Evolutionary conservation across 768 basidiomycete species (phyloP), one percentile per base, ranked within the genome.

Genomic region (Amanita pallidorosea): DNA sequence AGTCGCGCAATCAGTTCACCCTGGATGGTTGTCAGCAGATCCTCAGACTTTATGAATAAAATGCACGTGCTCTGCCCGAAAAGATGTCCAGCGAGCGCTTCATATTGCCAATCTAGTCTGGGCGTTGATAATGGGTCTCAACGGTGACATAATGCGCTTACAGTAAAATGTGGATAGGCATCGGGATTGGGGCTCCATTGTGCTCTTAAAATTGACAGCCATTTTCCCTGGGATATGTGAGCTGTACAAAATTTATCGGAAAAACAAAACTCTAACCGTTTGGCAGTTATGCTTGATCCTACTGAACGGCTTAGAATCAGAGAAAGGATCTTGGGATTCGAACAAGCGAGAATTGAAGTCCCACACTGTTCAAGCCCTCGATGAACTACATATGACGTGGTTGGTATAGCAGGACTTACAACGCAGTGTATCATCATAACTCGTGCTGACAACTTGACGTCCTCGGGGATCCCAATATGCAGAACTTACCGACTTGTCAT

Each of bases 391-490:
- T 17, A 36, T 22, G 29, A 13, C 43, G 42, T 11, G 31, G 42
- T 12, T 27, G 15, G 6, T 15, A 25, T 11, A 17, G 11, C 22
- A 27, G 9, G 37, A 72, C 83, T 57, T 59, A 90, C 89, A 57
- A 58, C 86, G 72, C 33, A 92, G 55, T 2, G 74, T 76, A 65
- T 92, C 82, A 56, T 92, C 89, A 56, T 92, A 92, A 61, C 83
- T 82, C 4, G 89, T 92, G 63, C 86, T 89, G 44, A 91, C 81
- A 53, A 92, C 81, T 47, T 77, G 72, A 23, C 85, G 76, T 3
- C 89, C 89, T 51, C 82, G 71, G 2, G 88, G 79, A 63, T 91
- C 88, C 89, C 89, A 92, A 57, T 84, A 90, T 0, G 85, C 89
- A 13, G 89, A 81, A 54, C 83, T 90, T 41, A 80, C 85, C 13